phyloP scores from a whole-genome alignment of 257 asterid species.

The Haberlea rhodopensis region DNA sequence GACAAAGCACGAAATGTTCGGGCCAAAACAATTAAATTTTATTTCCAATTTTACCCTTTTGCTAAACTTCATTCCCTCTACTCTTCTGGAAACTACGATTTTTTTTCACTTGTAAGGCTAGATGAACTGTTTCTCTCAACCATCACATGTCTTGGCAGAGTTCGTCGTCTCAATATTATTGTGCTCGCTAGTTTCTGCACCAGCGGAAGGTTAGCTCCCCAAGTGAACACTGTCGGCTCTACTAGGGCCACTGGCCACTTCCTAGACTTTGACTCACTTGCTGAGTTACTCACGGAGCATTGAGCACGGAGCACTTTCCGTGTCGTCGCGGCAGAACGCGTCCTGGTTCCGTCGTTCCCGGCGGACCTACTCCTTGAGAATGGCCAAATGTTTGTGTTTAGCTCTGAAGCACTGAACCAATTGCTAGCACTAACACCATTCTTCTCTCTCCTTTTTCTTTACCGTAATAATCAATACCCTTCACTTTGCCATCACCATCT shows the following conservation, averaged over 20 bases:
- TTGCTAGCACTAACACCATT: slow-evolving; percentile 27
- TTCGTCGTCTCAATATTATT: too few species aligned
- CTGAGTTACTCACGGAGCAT: slow-evolving; percentile 91
- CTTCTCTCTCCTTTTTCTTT: slow-evolving; percentile 50
- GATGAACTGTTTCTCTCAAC: too few species aligned
- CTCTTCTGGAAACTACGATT: too few species aligned
- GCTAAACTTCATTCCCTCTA: too few species aligned
- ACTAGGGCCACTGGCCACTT: slow-evolving; percentile 69
- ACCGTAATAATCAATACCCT: background rate
- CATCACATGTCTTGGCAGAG: too few species aligned
- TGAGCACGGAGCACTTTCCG: slow-evolving; percentile 98
- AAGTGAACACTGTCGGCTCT: slow-evolving; percentile 67
- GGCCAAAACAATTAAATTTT: too few species aligned
- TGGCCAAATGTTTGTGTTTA: slow-evolving; percentile 95
- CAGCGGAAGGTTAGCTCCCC: too few species aligned
- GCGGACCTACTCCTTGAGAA: slow-evolving; percentile 92
- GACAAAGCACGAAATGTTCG: too few species aligned
- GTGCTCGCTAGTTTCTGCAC: too few species aligned
- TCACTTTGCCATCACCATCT: slow-evolving; percentile 27
- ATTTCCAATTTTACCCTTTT: too few species aligned
- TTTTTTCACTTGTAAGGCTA: too few species aligned
- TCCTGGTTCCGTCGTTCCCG: slow-evolving; percentile 76
- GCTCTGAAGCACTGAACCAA: slow-evolving; percentile 59
- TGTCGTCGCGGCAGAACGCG: slow-evolving; percentile 40
- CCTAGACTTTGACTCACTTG: slow-evolving; percentile 80